Evolutionary conservation across 257 asterid genomes (phyloP), one percentile per base, ranked within the genome.

Genomic region (Plantago ovata): DNA sequence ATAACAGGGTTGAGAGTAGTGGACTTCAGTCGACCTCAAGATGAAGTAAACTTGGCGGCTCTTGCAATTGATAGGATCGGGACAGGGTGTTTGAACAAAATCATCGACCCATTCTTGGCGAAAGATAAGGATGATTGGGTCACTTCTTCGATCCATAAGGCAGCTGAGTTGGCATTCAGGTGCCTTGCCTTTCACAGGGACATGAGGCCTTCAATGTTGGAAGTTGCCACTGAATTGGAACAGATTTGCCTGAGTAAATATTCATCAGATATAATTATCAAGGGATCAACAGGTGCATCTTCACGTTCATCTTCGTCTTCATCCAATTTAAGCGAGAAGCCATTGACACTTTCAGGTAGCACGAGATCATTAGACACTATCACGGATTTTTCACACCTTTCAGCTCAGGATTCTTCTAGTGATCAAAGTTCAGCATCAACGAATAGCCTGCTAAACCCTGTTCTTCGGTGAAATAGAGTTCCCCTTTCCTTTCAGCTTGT

Each of bases 191-290:
- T 78, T 38, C 83, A 85, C 32, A 73, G 83, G 58, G 95, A 85
- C 20, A 78, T 80, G 88, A 83, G 95, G 72, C 95, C 95, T 0
- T 62, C 84, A 1, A 85, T 85, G 88, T 78, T 76, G 84, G 95
- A 85, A 66, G 84, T 85, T 21, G 87, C 91, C 15, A 57, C 70
- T 14, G 91, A 85, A 52, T 38, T 85, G 71, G 95, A 85, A 39
- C 84, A 80, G 59, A 78, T 74, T 36, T 76, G 74, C 78, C 65
- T 76, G 10, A 79, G 86, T 62, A 72, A 58, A 46, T 80, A 54
- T 24, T 28, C 69, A 1, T 22, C 70, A 1, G 79, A 61, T 4
- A 68, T 42, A 13, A 56, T 66, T 32, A 20, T 62, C 7, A 69
- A 58, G 16, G 58, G 66, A 32, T 64, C 65, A n/a, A 38, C 79